Base-by-base conservation (phyloP, 805 yeast genomes). In the Candida andamanensis region DNA sequence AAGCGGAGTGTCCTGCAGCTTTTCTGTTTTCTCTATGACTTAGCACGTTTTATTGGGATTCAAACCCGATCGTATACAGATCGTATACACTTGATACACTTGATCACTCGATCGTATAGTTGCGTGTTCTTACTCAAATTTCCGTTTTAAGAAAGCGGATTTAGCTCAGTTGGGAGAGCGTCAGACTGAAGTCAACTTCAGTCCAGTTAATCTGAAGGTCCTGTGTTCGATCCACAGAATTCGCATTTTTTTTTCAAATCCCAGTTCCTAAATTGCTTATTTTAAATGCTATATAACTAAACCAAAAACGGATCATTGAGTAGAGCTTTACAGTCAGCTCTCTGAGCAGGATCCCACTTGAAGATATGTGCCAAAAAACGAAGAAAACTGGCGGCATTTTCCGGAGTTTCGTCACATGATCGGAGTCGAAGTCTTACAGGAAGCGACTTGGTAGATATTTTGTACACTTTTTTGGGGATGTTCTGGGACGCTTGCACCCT, bases 161-260 rank as follows among this genome's bases (percentile, higher is more conserved):
- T 44, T 44, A 44, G 49, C 49, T 44, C 49, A 44, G 49, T 44
- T 44, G 49, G 49, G 48, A 44, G 41, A 37, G 41, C 41, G 41
- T 37, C 41, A 37, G 41, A 37, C 41, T 37, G 41, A 37, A 37
- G 41, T 37, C 15, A 33, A 33, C 37, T 33, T 33, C 26, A 40
- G 41, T 37, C 37, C 50, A 52, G 52, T 45, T 49, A 50, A 76
- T 76, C 82, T 76, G 81, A 71, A 78, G 84, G 84, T 77, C 82
- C 78, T 75, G 83, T 74, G 83, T 78, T 78, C 84, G 78, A 77
- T 75, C 83, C 84, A 74, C 83, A 75, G 72, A 71, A 69, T 55
- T 69, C 75, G 76, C 76, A 71, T 44, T 34, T 32, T 39, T 45
- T 54, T 50, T 44, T 10, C n/a, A n/a, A n/a, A n/a, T n/a, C n/a